Conservation (phyloP, 306 rosid genomes). For the Fragaria ananassa region DNA sequence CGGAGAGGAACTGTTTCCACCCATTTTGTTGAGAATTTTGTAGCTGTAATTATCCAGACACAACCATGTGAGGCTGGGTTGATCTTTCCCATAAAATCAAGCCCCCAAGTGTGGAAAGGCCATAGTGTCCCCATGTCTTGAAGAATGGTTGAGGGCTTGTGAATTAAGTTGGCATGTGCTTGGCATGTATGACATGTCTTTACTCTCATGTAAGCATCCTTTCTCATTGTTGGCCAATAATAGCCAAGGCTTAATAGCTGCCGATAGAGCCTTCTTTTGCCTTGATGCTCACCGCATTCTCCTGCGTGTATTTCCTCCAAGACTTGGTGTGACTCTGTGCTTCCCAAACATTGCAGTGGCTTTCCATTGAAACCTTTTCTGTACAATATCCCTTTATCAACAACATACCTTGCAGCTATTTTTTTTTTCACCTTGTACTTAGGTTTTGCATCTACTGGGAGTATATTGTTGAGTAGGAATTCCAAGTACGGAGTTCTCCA, state of each 20-base stretch:
- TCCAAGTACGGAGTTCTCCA: no score
- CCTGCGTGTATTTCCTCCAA: background rate
- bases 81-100: background rate
- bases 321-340: background rate
- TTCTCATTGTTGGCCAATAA: background rate
- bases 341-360: background rate
- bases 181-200: background rate
- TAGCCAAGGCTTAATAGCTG: background rate
- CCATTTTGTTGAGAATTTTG: background rate
- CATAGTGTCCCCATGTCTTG: background rate
- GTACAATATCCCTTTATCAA: background rate
- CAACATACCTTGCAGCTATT: background rate
- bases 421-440: background rate
- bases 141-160: background rate
- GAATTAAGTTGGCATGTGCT: background rate
- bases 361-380: background rate
- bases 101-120: slow-evolving; percentile 1
- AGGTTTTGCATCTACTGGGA: accelerated
- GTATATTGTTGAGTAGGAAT: no score
- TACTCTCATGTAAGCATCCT: background rate
- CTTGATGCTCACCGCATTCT: background rate
- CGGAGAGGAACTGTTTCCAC: background rate
- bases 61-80: background rate
- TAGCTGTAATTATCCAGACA: background rate
- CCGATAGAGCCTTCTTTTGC: background rate